Evolutionary conservation across 1,284 basidiomycete genomes (phyloP), one percentile per base, ranked within the genome.

Genomic region (Cutaneotrichosporon daszewskae): DNA sequence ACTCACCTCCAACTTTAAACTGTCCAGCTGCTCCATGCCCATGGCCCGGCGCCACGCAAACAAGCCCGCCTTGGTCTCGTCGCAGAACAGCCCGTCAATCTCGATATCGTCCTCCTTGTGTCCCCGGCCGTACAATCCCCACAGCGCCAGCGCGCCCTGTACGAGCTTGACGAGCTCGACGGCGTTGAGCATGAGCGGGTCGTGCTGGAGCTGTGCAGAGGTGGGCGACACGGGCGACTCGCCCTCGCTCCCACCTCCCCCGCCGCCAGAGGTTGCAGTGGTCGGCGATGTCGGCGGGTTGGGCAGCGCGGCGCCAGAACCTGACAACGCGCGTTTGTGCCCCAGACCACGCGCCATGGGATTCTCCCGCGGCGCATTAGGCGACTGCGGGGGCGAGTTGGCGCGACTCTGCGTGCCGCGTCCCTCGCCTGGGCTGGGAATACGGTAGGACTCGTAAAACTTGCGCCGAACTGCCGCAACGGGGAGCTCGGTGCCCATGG

Each of bases 1-100:
- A 41, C 62, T 45, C 43, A 66, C 66, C 54, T 66, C 66, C 5
- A 69, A 44, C 38, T 59, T 61, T 39, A 64, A 39, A 7, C 47
- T 55, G 29, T 66, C 64, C 39, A 66, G 64, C 35, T 56, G 51
- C 45, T 69, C 66, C 64, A 69, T 64, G 1, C 66, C 66, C 64
- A 69, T 67, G 4, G 49, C 43, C 23, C 47, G 37, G 27, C 66
- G 54, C 64, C 64, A 69, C 19, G 46, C 45, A 28, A 58, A 60
- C 10, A 67, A 54, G 8, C 53, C 65, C n/a, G 55, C 49, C 46
- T 69, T 69, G 5, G 66, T 69, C 53, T 68, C 65, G 45, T 69
- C 67, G 40, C 65, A 69, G 37, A 69, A 67, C 37, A 64, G 40
- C 1, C 67, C 67, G 49, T 69, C 62, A 8, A 64, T 41, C 37